A percentile compares a stretch with the other conserved stretches of the same genome.
These are phyloP conservation scores for Globisporangium acanthophoron DNA, from an alignment of 352 stramenopile genomes.

Conservation along the genomic window DNA sequence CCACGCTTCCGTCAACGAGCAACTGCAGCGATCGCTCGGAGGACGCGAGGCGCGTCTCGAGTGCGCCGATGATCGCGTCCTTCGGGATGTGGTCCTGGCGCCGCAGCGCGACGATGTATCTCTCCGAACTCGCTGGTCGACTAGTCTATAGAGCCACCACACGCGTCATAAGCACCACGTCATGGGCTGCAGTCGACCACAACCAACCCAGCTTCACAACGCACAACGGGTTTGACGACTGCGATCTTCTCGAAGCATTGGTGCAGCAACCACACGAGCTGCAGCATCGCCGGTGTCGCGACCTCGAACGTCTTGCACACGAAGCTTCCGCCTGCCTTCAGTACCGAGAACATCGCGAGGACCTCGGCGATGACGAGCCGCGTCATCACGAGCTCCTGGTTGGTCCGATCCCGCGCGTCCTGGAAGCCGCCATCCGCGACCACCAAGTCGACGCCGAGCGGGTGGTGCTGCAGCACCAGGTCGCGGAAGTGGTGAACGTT, in stretches of 20 bases:
- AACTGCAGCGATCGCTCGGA: neutral
- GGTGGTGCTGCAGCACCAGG: constrained; percentile 21
- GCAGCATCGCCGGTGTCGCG: constrained; percentile 43
- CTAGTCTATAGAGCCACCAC: constrained; percentile 38
- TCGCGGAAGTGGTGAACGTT: constrained; percentile 60
- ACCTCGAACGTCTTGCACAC: constrained; percentile 83
- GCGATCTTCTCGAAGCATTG: constrained; percentile 52
- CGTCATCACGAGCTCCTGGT: constrained; percentile 71
- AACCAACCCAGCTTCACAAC: neutral
- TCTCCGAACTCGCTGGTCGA: constrained; percentile 73
- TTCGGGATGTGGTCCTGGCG: constrained; percentile 17
- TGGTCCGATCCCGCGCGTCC: constrained; percentile 47
- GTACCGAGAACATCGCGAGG: constrained; percentile 49
- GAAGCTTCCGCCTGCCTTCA: constrained; percentile 48
- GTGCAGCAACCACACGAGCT: constrained; percentile 63
- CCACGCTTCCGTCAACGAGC: constrained; percentile 17
- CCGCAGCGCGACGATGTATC: constrained; percentile 48
- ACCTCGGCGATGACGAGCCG: constrained; percentile 53
- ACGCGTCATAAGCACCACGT: neutral
- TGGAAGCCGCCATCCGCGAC: constrained; percentile 72
- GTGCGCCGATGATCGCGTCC: constrained; percentile 13
- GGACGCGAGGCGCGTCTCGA: constrained; percentile 21
- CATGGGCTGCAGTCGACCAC: constrained; percentile 1
- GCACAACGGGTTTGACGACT: constrained; percentile 66
- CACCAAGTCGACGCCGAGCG: constrained; percentile 42